These are phyloP conservation scores for Microdochium paspali DNA, from an alignment of 2,329 filamentous ascomycete species.

Conservation along the genomic window DNA sequence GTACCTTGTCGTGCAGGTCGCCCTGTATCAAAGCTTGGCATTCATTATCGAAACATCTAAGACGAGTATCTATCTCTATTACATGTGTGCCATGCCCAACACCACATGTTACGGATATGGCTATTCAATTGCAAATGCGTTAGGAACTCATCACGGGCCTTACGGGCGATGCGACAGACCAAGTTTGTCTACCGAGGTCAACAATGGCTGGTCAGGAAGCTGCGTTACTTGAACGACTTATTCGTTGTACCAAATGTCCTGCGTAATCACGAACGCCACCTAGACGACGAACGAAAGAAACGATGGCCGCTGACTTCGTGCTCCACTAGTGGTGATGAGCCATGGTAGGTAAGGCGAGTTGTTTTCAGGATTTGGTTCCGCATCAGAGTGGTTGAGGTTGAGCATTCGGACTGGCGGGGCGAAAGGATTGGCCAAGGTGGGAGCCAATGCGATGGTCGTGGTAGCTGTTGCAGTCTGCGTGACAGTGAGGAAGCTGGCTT, in stretches of 20 bases:
- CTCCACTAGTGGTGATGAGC: neutral
- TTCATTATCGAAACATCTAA: too few relatives aligned
- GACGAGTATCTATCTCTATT: too few relatives aligned
- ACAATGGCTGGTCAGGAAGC: neutral
- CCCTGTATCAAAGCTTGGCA: too few relatives aligned
- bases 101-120: too few relatives aligned
- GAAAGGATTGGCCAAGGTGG: neutral
- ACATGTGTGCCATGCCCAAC: too few relatives aligned
- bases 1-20: too few relatives aligned
- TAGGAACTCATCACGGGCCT: too few relatives aligned
- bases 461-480: neutral
- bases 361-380: neutral
- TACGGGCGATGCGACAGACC: too few relatives aligned
- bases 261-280: neutral
- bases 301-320: neutral
- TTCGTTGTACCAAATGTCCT: neutral
- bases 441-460: neutral
- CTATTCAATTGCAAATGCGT: too few relatives aligned
- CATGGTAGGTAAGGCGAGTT: neutral
- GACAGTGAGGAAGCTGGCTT: neutral
- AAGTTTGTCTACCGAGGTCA: too few relatives aligned
- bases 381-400: neutral
- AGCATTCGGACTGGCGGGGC: neutral
- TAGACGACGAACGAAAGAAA: neutral
- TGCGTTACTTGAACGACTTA: neutral